These are phyloP conservation scores for Albifimbria verrucaria DNA, from an alignment of 2,329 filamentous ascomycete species.

Conservation along the genomic window DNA sequence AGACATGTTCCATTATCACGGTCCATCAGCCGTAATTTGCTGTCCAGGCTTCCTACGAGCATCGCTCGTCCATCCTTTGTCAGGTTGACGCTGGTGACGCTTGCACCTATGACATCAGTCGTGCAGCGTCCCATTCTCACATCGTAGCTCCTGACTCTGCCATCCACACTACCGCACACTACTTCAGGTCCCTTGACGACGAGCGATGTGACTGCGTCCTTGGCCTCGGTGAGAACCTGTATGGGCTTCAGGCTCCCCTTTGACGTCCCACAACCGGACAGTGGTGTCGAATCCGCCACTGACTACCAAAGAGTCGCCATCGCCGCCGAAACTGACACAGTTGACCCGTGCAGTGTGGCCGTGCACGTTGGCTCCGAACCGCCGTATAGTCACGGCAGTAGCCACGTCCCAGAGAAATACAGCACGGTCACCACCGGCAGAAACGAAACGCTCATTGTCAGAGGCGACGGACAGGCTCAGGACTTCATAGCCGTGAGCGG, in stretches of 20 bases:
- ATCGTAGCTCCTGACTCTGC: slow-evolving; percentile 78
- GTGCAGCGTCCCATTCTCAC: slow-evolving; percentile 69
- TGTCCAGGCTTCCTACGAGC: slow-evolving; percentile 74
- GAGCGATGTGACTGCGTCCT: slow-evolving; percentile 60
- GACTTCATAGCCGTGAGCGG: slow-evolving; percentile 88
- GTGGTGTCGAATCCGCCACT: slow-evolving; percentile 73
- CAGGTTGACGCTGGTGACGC: slow-evolving; percentile 72
- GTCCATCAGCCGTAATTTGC: slow-evolving; percentile 77
- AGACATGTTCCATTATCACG: slow-evolving; percentile 69
- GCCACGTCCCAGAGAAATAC: slow-evolving; percentile 96
- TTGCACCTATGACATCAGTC: slow-evolving; percentile 66
- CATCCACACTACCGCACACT: slow-evolving; percentile 78
- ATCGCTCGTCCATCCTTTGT: slow-evolving; percentile 72
- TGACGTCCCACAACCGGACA: slow-evolving; percentile 73
- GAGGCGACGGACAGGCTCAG: slow-evolving; percentile 71
- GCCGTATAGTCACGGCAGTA: slow-evolving; percentile 70
- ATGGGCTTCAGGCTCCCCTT: slow-evolving; percentile 58
- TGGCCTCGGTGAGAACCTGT: slow-evolving; percentile 70
- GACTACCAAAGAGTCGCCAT: slow-evolving; percentile 68
- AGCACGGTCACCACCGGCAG: slow-evolving; percentile 82
- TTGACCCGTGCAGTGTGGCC: slow-evolving; percentile 76
- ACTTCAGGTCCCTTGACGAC: slow-evolving; percentile 54
- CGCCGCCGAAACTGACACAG: slow-evolving; percentile 73
- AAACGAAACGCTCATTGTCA: slow-evolving; percentile 83
- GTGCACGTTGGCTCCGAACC: slow-evolving; percentile 60